Conservation (phyloP, 306 rosid genomes). For the Gynostemma pentaphyllum region DNA sequence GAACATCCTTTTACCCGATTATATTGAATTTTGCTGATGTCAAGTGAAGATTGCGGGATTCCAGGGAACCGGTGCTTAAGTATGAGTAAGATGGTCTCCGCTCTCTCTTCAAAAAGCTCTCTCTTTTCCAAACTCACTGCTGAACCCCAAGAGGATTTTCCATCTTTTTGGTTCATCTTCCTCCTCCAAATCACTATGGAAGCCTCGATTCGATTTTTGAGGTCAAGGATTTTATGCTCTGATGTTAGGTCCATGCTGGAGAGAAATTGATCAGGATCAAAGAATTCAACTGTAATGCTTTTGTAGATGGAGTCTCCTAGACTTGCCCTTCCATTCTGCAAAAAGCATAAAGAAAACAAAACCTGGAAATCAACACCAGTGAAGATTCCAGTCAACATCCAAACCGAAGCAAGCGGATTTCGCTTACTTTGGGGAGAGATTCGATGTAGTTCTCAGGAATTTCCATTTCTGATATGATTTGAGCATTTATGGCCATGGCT, state of each 20-base stretch:
- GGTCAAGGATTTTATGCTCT: constrained; percentile 85
- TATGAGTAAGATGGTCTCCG: constrained; percentile 83
- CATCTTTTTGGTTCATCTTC: constrained; percentile 93
- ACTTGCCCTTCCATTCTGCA: constrained; percentile 91
- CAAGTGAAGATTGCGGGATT: constrained; percentile 81
- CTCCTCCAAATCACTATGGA: constrained; percentile 92
- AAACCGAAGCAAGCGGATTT: not conserved
- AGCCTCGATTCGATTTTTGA: constrained; percentile 91
- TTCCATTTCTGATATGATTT: constrained; percentile 80
- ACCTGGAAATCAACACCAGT: not conserved
- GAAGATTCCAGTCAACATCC: not conserved
- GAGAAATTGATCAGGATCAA: constrained; percentile 86
- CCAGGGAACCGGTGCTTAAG: constrained; percentile 91
- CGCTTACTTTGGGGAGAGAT: constrained; percentile 75
- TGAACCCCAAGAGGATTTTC: constrained; percentile 85
- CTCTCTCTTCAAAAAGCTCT: constrained; percentile 93
- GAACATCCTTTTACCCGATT: constrained; percentile 36
- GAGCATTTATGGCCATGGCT: constrained; percentile 99
- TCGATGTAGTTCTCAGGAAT: constrained; percentile 92
- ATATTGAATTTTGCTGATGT: constrained; percentile 88
- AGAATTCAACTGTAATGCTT: constrained; percentile 73
- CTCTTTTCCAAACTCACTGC: constrained; percentile 90
- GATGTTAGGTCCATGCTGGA: constrained; percentile 70
- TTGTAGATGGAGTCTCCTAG: constrained; percentile 75
- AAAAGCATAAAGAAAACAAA: not conserved